Conservation (phyloP, 129 eudicot genomes). For the Chrysanthemum lavandulifolium region DNA sequence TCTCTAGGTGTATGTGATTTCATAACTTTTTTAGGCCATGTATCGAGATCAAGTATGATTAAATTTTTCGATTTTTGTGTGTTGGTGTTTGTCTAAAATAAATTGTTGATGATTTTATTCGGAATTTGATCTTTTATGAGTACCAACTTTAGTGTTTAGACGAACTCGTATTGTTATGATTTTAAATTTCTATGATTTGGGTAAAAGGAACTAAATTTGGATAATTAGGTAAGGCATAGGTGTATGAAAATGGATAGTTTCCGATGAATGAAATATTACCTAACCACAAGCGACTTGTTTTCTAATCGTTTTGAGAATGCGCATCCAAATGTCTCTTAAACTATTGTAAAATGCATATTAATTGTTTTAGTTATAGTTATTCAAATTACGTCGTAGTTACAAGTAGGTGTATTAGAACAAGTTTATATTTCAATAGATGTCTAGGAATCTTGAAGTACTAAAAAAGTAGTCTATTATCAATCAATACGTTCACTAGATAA, state of each 20-base stretch:
- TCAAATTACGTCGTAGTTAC: background rate
- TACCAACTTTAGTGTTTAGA: background rate
- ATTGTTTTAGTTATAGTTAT: background rate
- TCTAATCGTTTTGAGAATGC: background rate
- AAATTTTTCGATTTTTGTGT: slow-evolving; percentile 12
- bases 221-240: slow-evolving; percentile 3
- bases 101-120: background rate
- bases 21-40: background rate
- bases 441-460: slow-evolving; percentile 25
- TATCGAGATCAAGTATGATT: slow-evolving; percentile 12
- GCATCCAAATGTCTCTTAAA: no score
- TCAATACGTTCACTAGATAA: slow-evolving; percentile 14
- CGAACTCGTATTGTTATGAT: no score
- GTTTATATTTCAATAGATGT: background rate
- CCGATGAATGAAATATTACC: slow-evolving; percentile 1
- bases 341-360: background rate
- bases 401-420: background rate
- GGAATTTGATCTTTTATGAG: background rate
- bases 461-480: slow-evolving; percentile 1
- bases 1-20: background rate
- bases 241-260: background rate
- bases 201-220: background rate
- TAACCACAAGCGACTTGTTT: background rate
- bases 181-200: background rate
- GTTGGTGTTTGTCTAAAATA: slow-evolving; percentile 7